Percentiles rank a stretch among this genome's conserved stretches.
phyloP scores from a whole-genome alignment of 306 rosid species.

The Sesbania bispinosa region DNA sequence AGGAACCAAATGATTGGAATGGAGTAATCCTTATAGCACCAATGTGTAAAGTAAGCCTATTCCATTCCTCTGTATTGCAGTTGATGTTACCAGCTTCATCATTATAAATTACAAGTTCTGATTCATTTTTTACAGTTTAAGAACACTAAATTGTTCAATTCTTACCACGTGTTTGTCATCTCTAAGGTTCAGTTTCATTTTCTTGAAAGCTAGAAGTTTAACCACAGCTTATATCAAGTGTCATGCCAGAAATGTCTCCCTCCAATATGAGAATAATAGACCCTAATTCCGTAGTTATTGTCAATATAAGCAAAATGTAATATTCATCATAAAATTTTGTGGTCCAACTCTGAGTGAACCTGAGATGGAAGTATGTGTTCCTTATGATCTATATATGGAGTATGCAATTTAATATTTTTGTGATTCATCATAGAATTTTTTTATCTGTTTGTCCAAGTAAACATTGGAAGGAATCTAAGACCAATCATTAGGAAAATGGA shows the following conservation, averaged over 20 bases:
- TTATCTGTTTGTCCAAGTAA: not conserved
- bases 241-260: not conserved
- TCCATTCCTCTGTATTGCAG: not conserved
- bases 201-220: not conserved
- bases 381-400: not conserved
- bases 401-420: not conserved
- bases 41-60: slow-evolving; percentile 83
- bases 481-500: not conserved
- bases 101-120: slow-evolving; percentile 2
- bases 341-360: not conserved
- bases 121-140: not conserved
- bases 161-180: not conserved
- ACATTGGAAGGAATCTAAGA: not conserved
- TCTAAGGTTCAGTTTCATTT: not conserved
- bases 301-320: not conserved
- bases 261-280: not conserved
- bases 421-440: no score
- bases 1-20: slow-evolving; percentile 74
- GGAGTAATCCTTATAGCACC: slow-evolving; percentile 91
- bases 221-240: not conserved
- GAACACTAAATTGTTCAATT: not conserved
- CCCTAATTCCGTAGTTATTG: not conserved
- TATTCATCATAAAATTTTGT: not conserved
- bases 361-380: not conserved
- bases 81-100: slow-evolving; percentile 18